Evolutionary conservation across 2,329 filamentous ascomycete genomes (phyloP).

Genomic region (Colletotrichum sp.): DNA sequence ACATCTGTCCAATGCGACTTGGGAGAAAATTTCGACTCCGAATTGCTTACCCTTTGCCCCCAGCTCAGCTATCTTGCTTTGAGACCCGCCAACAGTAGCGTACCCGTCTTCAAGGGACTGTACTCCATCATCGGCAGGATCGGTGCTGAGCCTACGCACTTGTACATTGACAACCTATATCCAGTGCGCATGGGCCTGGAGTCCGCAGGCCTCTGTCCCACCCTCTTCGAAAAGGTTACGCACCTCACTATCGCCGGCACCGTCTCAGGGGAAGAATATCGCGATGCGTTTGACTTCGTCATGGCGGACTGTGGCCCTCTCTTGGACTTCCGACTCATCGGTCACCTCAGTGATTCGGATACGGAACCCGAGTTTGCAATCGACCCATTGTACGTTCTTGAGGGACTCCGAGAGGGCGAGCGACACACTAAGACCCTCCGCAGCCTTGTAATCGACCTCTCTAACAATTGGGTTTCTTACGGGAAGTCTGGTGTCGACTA

Average conservation of each 20-base stretch:
- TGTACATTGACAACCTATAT: neutral
- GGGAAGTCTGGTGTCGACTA: neutral
- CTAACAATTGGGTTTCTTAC: neutral
- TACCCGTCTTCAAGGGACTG: neutral
- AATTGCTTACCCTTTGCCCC: neutral
- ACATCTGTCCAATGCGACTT: neutral
- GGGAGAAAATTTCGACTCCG: neutral
- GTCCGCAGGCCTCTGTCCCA: neutral
- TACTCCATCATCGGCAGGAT: neutral
- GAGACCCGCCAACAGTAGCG: neutral
- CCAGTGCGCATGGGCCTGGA: neutral
- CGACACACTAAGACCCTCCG: neutral
- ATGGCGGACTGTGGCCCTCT: neutral
- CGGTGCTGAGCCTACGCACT: neutral
- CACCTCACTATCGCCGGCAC: neutral
- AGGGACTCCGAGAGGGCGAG: neutral
- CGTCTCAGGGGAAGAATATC: neutral
- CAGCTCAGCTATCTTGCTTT: neutral
- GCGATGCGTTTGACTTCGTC: neutral
- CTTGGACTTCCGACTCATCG: neutral
- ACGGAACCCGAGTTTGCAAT: neutral
- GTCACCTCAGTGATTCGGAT: neutral
- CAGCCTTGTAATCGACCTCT: neutral
- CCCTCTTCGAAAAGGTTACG: neutral
- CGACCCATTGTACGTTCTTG: neutral